Conservation (phyloP, 257 asterid genomes). For the Solanum etuberosum region DNA sequence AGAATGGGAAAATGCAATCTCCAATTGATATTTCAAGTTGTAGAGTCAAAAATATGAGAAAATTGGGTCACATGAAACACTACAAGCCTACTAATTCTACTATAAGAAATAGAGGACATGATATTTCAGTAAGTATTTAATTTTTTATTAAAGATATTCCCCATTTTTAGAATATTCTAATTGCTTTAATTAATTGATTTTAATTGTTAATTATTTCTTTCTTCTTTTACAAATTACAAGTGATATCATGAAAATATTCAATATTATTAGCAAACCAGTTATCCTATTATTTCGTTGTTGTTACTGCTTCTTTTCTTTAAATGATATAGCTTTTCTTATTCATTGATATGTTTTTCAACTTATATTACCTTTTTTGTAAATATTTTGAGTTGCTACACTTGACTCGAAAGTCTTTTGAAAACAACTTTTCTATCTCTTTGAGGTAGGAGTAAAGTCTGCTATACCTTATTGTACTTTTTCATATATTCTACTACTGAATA, state of each 20-base stretch:
- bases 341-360: background rate
- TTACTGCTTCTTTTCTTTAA: background rate
- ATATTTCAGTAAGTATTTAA: slow-evolving; percentile 26
- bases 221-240: background rate
- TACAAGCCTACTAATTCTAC: slow-evolving; percentile 38
- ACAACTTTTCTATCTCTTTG: background rate
- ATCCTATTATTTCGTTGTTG: background rate
- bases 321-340: background rate
- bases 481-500: background rate
- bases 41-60: slow-evolving; percentile 22
- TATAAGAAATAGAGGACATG: slow-evolving; percentile 57
- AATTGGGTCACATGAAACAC: background rate
- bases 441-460: background rate
- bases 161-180: background rate
- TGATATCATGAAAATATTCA: background rate
- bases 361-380: background rate
- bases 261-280: background rate
- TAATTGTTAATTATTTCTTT: background rate
- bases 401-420: background rate
- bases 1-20: slow-evolving; percentile 45
- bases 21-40: slow-evolving; percentile 47
- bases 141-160: background rate
- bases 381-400: background rate
- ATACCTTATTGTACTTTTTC: background rate
- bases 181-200: background rate